Conservation (phyloP, 1,284 basidiomycete genomes). For the Leucocoprinus gongylophorus region DNA sequence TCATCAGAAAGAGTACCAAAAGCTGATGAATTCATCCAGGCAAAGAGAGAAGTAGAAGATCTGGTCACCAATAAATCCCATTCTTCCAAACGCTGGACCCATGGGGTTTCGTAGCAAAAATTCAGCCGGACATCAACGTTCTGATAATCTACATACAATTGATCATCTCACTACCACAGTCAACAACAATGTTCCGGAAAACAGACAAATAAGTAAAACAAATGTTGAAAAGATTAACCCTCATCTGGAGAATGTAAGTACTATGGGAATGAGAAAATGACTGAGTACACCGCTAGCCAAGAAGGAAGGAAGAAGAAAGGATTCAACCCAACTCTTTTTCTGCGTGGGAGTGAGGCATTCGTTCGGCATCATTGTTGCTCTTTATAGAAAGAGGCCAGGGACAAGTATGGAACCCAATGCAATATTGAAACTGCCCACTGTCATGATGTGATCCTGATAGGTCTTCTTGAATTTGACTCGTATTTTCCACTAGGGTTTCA, state of each 20-base stretch:
- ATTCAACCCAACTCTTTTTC: not conserved
- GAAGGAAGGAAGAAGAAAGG: not conserved
- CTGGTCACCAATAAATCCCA: too few species aligned
- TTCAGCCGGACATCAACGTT: too few species aligned
- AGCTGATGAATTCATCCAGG: not conserved
- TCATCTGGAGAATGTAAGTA: too few species aligned
- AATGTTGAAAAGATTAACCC: too few species aligned
- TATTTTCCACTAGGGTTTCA: not conserved
- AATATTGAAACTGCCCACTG: not conserved
- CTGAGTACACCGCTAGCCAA: too few species aligned
- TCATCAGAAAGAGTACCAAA: not conserved
- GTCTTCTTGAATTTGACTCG: not conserved
- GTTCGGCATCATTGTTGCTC: not conserved
- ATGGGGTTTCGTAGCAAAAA: too few species aligned
- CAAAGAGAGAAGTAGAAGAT: not conserved
- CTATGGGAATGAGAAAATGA: too few species aligned
- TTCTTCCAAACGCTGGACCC: too few species aligned
- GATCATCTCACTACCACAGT: too few species aligned
- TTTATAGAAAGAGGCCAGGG: constrained; percentile 1
- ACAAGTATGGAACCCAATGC: constrained; percentile 8
- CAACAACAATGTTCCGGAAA: too few species aligned
- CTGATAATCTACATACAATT: too few species aligned
- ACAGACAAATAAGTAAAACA: too few species aligned
- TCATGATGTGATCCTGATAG: not conserved
- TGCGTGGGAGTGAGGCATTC: not conserved